Base-by-base conservation (phyloP, 352 stramenopile genomes). In the Salisapilia sapeloensis region DNA sequence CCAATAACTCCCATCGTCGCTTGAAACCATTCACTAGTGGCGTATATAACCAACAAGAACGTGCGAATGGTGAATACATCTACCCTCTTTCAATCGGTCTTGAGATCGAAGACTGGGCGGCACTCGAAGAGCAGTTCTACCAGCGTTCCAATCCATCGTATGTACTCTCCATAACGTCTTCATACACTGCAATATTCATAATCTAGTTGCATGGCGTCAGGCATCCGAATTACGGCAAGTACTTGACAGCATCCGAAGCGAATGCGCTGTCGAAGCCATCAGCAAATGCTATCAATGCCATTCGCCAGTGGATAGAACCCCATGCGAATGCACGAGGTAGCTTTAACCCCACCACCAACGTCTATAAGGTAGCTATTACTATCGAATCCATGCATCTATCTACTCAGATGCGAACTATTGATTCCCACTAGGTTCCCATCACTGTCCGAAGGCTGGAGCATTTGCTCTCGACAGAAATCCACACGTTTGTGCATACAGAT, bases 21-120 rank as follows among this genome's bases (percentile, higher is more conserved):
- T n/a, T n/a, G n/a, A n/a, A n/a, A n/a, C n/a, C n/a, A n/a, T n/a
- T n/a, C n/a, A n/a, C n/a, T n/a, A n/a, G n/a, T n/a, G n/a, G n/a
- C n/a, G n/a, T n/a, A n/a, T n/a, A n/a, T n/a, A n/a, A n/a, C n/a
- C n/a, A n/a, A n/a, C n/a, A n/a, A n/a, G n/a, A n/a, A n/a, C n/a
- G n/a, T n/a, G n/a, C n/a, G n/a, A n/a, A n/a, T n/a, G n/a, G n/a
- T n/a, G 48, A 75, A 11, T 37, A 52, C 16, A 23, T 58, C 15
- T 55, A 79, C 34, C 63, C 55, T 24, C 42, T 85, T 22, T 50
- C 64, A 12, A 50, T 85, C 15, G 60, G 63, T 8, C 42, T 85
- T 21, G 53, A 43, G 8, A 49, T 53, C 7, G 29, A 21, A 4
- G 61, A 82, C 54, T 81, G 77, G 44, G 35, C 40, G 11, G 36